Base-by-base conservation (phyloP, 768 basidiomycete species). In the Fibroporia radiculosa region DNA sequence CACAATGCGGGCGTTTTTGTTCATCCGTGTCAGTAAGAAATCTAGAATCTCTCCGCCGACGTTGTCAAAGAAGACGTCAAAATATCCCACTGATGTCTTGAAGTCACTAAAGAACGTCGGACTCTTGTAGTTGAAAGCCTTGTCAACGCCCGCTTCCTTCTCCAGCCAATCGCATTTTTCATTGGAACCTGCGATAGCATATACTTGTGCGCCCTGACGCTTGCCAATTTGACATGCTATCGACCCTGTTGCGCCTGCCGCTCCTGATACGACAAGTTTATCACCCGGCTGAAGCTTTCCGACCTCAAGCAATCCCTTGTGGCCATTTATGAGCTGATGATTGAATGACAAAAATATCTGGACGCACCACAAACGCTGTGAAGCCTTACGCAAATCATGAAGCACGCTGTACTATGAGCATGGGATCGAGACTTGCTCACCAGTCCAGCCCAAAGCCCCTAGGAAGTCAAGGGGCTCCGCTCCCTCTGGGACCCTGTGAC, bases 161-260 rank as follows among this genome's bases (percentile, higher is more conserved):
- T 80, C 74, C n/a, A 97, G 75, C 82, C 89, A 92, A 4, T 72
- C 67, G 58, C 87, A 88, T 61, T 98, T 98, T 16, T 90, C 88
- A 6, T 70, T 57, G 0, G 79, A 78, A 20, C 95, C 93, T 0
- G 92, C 92, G 55, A 96, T 87, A 10, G 80, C 95, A 48, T 89
- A 80, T 36, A 97, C 93, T 44, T 75, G 83, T 38, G 86, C 87
- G 45, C 84, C 90, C 10, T 71, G 66, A 23, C 77, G 70, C 62
- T 89, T 90, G 36, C 85, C 91, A 16, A 93, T 71, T 53, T 93
- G 91, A 63, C 90, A 92, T 11, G 71, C 86, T 45, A 89, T 62
- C 8, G 80, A 75, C n/a, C 92, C 90, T 8, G 89, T 87, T 1
- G 92, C 82, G 8, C 93, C 93, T 7, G 95, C 93, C 2, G 93